phyloP scores from a whole-genome alignment of 2,329 filamentous ascomycete species.

The Dichotomopilus funicola region DNA sequence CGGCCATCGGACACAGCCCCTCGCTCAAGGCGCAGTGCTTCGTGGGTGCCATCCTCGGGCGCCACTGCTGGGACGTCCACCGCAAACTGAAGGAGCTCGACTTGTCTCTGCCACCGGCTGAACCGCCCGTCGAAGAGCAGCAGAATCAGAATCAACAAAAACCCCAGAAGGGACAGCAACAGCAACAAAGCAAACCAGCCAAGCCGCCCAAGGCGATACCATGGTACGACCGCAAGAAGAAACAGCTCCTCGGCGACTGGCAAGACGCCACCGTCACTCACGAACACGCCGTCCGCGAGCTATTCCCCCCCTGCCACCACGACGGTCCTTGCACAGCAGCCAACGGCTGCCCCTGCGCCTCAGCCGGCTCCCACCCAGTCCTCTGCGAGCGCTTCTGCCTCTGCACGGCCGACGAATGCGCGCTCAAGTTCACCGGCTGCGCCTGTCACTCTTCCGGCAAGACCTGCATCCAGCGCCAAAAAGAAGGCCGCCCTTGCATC shows the following conservation, averaged over 20 bases:
- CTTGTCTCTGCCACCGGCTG: slow-evolving; percentile 27
- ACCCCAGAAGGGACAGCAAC: no score
- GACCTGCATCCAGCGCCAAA: slow-evolving; percentile 50
- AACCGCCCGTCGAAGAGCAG: slow-evolving; percentile 24
- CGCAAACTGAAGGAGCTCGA: slow-evolving; percentile 37
- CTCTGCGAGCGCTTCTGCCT: slow-evolving; percentile 69
- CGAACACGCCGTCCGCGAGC: slow-evolving; percentile 49
- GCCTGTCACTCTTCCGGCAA: slow-evolving; percentile 56
- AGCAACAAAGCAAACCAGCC: no score
- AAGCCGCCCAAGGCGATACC: slow-evolving; percentile 37
- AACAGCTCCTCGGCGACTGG: slow-evolving; percentile 49
- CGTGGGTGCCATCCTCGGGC: slow-evolving; percentile 43
- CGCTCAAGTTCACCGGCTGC: slow-evolving; percentile 60
- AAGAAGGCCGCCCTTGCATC: slow-evolving; percentile 55
- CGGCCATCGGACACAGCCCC: slow-evolving; percentile 36
- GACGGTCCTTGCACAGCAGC: slow-evolving; percentile 56
- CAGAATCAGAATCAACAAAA: slow-evolving; percentile 15
- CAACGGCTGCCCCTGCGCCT: slow-evolving; percentile 56
- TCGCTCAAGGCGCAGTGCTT: slow-evolving; percentile 42
- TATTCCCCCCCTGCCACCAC: slow-evolving; percentile 62
- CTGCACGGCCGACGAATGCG: slow-evolving; percentile 53
- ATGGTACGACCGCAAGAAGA: slow-evolving; percentile 53
- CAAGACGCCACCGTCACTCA: slow-evolving; percentile 49
- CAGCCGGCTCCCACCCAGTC: slow-evolving; percentile 39
- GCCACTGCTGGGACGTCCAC: slow-evolving; percentile 47